Evolutionary conservation across 306 rosid genomes (phyloP), one percentile per base, ranked within the genome.

Genomic region (Cicer pinnatifidum): DNA sequence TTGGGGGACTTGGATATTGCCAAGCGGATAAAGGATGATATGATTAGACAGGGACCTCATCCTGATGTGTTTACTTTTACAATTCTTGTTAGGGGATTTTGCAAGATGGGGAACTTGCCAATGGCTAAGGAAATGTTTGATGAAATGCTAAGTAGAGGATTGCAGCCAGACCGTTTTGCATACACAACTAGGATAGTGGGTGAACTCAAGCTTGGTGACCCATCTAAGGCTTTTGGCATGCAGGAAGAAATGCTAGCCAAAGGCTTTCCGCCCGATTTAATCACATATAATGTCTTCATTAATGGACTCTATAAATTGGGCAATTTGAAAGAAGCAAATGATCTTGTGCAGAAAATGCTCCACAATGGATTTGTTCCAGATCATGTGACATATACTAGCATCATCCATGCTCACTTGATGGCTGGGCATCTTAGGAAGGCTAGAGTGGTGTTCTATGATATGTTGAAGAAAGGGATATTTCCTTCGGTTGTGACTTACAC

Each of bases 401-500:
- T 89, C 70, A 92, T 92, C 79, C 89, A 85, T 75, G 88, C 90
- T 51, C 79, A 82, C 80, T 51, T 88, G 85, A 84, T 75, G 81
- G 81, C 52, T 57, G 90, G 90, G 59, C 73, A 83, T 64, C 85
- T 85, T 66, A 67, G 53, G 84, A 83, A 83, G 83, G 97, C 93
- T 51, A 85, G 85, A 78, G 76, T 61, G 76, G 33, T 83, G 72
- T 88, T 88, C 77, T 11, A 78, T 66, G 88, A 86, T 74, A 92
- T 89, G 97, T 60, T 82, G 76, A 74, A 84, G 80, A 85, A 80
- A 77, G 92, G 88, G 9, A 62, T 89, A 69, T 71, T 52, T 35
- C 97, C 93, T 65, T 85, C 97, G 1, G 90, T 92, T 70, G 92
- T 92, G 67, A 92, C 97, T 23, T 92, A 89, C 76, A 86, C 96